These are phyloP conservation scores for Aspergillus sojae DNA, from an alignment of 2,329 filamentous ascomycete species.

Conservation along the genomic window DNA sequence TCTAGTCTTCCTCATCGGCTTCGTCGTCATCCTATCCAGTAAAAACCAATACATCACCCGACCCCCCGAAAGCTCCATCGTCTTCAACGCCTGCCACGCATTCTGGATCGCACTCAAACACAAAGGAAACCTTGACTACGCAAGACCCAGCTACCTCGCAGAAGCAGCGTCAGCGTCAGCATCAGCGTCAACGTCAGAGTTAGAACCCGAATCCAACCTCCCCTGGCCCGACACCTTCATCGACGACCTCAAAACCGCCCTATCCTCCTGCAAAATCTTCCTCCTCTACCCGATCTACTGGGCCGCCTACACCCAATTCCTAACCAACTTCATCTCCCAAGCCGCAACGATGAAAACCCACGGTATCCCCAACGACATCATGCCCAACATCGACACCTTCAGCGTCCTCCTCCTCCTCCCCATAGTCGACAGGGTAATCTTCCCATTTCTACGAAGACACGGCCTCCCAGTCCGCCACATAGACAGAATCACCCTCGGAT, in stretches of 20 bases:
- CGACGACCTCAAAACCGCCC: constrained; percentile 63
- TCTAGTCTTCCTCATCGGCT: neutral
- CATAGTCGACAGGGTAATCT: neutral
- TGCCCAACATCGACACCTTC: neutral
- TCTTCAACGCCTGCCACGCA: neutral
- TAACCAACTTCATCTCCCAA: constrained; percentile 11
- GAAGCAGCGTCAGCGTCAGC: neutral
- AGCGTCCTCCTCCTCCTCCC: neutral
- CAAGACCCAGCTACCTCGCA: neutral
- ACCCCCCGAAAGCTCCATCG: constrained; percentile 38
- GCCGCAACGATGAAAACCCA: neutral
- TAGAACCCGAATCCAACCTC: neutral
- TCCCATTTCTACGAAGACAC: neutral
- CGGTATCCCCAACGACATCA: neutral
- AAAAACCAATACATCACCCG: neutral
- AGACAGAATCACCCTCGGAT: neutral
- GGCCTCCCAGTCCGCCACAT: neutral
- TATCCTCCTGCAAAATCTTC: constrained; percentile 66
- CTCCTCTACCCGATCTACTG: constrained; percentile 65
- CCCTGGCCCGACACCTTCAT: neutral
- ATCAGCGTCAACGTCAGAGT: constrained; percentile 29
- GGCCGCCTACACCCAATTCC: constrained; percentile 37
- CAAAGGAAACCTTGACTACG: neutral
- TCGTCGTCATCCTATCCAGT: neutral
- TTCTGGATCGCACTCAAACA: constrained; percentile 2